These are phyloP conservation scores for Zasmidium angulare DNA, from an alignment of 2,329 filamentous ascomycete genomes.

Conservation along the genomic window DNA sequence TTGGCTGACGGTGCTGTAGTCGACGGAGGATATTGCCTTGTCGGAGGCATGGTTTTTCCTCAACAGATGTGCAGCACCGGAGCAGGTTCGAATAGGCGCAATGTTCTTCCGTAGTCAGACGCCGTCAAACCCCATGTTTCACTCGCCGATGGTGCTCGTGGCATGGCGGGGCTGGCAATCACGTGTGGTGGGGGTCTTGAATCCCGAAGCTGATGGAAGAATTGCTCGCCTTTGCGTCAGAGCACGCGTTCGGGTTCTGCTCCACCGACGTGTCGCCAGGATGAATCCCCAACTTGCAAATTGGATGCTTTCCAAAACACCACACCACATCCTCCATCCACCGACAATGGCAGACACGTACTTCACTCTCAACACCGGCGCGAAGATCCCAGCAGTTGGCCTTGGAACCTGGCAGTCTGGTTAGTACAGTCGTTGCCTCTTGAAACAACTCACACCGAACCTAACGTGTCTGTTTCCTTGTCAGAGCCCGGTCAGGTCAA, in stretches of 20 bases:
- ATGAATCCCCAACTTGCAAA: constrained; percentile 35
- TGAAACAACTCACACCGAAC: not conserved
- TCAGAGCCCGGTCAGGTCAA: constrained; percentile 47
- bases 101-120: not conserved
- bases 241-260: constrained; percentile 4
- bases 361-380: constrained; percentile 40
- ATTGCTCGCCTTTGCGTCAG: not conserved
- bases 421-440: not conserved
- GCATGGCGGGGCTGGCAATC: not conserved
- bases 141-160: not conserved
- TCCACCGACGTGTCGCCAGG: constrained; percentile 3
- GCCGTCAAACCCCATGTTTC: constrained; percentile 2
- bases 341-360: constrained; percentile 27
- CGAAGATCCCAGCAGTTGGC: constrained; percentile 39
- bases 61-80: not conserved
- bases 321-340: constrained; percentile 29
- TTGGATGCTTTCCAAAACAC: constrained; percentile 31
- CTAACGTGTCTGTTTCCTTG: not conserved
- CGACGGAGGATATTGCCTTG: constrained; percentile 5
- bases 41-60: constrained; percentile 9
- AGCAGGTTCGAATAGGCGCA: not conserved
- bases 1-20: not conserved
- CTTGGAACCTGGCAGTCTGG: constrained; percentile 41
- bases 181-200: not conserved
- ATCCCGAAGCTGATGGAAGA: not conserved